Conservation (phyloP, 345 rosid species). For the Aurinia saxatilis region DNA sequence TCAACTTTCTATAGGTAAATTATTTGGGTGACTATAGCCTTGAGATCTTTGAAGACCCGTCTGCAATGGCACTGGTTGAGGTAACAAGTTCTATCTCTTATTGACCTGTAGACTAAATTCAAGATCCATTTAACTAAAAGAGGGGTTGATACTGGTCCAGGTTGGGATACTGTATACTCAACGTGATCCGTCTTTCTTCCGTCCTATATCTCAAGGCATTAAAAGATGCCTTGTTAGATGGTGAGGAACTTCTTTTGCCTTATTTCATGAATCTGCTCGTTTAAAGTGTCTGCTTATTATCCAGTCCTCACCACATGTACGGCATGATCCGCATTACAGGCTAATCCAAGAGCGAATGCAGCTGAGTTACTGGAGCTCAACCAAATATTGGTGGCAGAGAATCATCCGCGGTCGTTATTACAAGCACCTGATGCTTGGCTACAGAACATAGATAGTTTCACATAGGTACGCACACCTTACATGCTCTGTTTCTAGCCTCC, state of each 20-base stretch:
- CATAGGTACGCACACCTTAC: constrained; percentile 12
- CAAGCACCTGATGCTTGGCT: constrained; percentile 78
- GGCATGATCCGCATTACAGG: constrained; percentile 35
- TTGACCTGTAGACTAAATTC: not conserved
- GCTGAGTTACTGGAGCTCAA: constrained; percentile 41
- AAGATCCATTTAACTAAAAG: not conserved
- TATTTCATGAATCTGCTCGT: not conserved
- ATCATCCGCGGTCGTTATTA: constrained; percentile 74
- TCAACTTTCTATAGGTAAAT: constrained; percentile 46
- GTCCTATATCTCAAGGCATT: constrained; percentile 77
- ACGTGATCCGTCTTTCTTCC: constrained; percentile 80
- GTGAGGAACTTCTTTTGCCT: constrained; percentile 31
- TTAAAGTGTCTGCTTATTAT: not conserved
- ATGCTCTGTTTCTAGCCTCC: constrained; percentile 6
- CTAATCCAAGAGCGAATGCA: constrained; percentile 65
- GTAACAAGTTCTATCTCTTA: constrained; percentile 27
- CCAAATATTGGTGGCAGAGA: constrained; percentile 64
- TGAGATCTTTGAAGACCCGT: constrained; percentile 87
- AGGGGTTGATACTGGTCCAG: constrained; percentile 30
- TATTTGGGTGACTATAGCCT: constrained; percentile 82
- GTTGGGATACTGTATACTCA: constrained; percentile 87
- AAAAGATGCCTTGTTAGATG: constrained; percentile 93
- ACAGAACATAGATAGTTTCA: constrained; percentile 25
- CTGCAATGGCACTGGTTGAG: constrained; percentile 75
- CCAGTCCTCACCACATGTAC: not conserved